Conservation (phyloP, 2,329 filamentous ascomycete genomes). For the Colletotrichum cordylinicola region DNA sequence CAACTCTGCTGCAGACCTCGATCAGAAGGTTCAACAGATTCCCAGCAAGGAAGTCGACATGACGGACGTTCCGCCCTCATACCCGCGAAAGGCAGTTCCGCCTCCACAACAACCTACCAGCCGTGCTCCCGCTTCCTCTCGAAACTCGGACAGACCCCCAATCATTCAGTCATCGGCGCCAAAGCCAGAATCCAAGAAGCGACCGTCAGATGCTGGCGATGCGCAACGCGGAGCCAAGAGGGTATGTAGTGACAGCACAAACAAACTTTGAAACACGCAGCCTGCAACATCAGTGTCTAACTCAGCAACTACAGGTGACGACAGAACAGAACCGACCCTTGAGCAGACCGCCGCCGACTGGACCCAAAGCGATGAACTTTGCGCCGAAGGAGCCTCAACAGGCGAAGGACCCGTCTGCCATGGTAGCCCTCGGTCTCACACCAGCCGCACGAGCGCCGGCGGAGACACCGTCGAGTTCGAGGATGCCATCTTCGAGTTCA, state of each 20-base stretch:
- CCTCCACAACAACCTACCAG: background rate
- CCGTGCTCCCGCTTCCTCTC: background rate
- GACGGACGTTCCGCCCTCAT: conserved; percentile 3
- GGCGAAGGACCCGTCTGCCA: conserved; percentile 54
- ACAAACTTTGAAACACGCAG: background rate
- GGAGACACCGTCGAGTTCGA: conserved; percentile 16
- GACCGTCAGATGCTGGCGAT: conserved; percentile 44
- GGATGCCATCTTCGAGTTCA: conserved; percentile 3
- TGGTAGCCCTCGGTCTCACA: conserved; percentile 55
- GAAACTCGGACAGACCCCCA: conserved; percentile 30
- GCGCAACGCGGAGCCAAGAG: conserved; percentile 41
- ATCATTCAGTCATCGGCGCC: conserved; percentile 43
- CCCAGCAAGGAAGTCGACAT: conserved; percentile 18
- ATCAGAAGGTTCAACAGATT: background rate
- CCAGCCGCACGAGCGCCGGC: conserved; percentile 50
- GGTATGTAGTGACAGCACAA: conserved; percentile 37
- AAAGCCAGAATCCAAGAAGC: conserved; percentile 41
- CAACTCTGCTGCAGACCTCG: background rate
- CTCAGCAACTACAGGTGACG: conserved; percentile 9
- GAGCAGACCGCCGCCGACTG: conserved; percentile 21
- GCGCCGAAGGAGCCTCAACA: conserved; percentile 26
- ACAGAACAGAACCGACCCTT: conserved; percentile 15
- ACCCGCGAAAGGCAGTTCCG: background rate
- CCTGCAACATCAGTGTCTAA: background rate
- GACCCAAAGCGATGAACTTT: conserved; percentile 14